phyloP scores from a whole-genome alignment of 148 eudicot species.

The Vaccinium darrowii region DNA sequence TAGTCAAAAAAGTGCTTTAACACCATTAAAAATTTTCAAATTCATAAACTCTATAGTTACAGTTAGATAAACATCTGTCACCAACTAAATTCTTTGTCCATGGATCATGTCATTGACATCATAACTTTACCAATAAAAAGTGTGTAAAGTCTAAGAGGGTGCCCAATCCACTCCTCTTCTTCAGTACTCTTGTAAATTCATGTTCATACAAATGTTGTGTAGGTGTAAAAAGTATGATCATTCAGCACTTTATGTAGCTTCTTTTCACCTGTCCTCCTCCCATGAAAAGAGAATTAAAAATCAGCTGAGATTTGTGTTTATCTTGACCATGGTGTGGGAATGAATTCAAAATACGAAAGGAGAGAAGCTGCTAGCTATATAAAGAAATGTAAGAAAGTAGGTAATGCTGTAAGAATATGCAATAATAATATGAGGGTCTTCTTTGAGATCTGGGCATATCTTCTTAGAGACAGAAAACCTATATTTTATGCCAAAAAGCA shows the following conservation, averaged over 20 bases:
- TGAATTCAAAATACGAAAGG: constrained; percentile 12
- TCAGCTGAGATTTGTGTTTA: neutral
- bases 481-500: constrained; percentile 38
- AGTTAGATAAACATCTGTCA: neutral
- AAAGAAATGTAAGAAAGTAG: constrained; percentile 80
- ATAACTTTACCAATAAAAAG: constrained; percentile 1
- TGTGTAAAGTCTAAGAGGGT: constrained; percentile 39
- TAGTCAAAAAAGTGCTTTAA: no score
- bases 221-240: constrained; percentile 31
- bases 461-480: constrained; percentile 64
- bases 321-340: neutral
- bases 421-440: constrained; percentile 51
- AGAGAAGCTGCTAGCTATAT: constrained; percentile 46
- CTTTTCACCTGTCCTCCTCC: constrained; percentile 36
- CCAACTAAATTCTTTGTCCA: neutral
- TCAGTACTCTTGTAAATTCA: neutral
- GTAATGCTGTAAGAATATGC: constrained; percentile 68
- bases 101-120: no score
- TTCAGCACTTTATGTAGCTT: constrained; percentile 56
- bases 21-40: no score
- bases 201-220: neutral
- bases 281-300: constrained; percentile 18
- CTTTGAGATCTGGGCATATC: constrained; percentile 81
- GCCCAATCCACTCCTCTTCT: constrained; percentile 63
- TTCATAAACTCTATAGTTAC: no score